Evolutionary conservation across 2,329 filamentous ascomycete genomes (phyloP), one percentile per base, ranked within the genome.

Genomic region (Chrysosporium keratinophilum): DNA sequence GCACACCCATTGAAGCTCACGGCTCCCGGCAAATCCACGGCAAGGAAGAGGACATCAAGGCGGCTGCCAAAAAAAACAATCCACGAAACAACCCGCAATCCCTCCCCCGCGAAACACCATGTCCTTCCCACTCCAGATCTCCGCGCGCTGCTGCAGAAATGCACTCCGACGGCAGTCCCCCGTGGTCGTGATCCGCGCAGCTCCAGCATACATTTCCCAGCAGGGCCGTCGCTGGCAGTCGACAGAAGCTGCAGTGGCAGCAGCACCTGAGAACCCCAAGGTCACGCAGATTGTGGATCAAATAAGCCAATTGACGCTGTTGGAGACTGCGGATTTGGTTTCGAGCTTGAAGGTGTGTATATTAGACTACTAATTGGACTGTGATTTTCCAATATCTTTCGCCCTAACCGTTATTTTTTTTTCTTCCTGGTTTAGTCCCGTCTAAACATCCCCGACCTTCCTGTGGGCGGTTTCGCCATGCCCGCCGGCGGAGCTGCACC

Each of bases 381-480:
- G n/a, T 31, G 17, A 23, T 20, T 42, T 14, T 43, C n/a, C 11
- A 20, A 28, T 15, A 9, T 51, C 14, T 33, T 33, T 19, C 33
- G 9, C 19, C 14, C 2, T 17, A 12, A 43, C 14, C 6, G 5
- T 34, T 17, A 23, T 52, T 19, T 40, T 1, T 34, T 14, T 37
- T 35, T 19, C n/a, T n/a, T 2, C 23, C 19, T n/a, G 14, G 5
- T 42, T 33, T 66, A 97, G 93, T 83, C 84, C 67, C 88, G 86
- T 69, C 82, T 98, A 59, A 98, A 98, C 74, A 97, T 99, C 68
- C 94, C 93, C 69, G 93, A 99, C 67, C 84, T 97, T 74, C 93
- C 93, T 58, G 83, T 97, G 62, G 91, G 91, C 62, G 89, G 88
- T 58, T 96, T 96, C 71, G 84, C 86, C 59, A 84, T 85, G 52